Evolutionary conservation across 345 rosid species (phyloP).

Genomic region (Salix dunnii): DNA sequence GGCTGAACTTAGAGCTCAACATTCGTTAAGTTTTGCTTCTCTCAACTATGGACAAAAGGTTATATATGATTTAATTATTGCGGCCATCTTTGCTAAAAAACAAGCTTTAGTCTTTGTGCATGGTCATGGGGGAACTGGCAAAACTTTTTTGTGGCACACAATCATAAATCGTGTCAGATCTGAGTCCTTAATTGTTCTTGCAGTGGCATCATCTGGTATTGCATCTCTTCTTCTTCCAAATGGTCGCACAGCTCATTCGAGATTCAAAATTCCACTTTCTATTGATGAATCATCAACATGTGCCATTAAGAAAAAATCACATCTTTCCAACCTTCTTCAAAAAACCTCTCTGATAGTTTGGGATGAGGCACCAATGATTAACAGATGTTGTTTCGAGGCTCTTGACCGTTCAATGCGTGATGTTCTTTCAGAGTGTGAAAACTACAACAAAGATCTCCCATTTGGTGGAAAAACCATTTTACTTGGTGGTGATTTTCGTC

Average conservation of each 20-base stretch:
- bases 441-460: not conserved
- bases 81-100: not conserved
- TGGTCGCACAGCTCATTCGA: conserved; percentile 8
- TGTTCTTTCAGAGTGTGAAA: not conserved
- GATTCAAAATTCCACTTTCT: conserved; percentile 8
- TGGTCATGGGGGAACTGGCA: conserved; percentile 8
- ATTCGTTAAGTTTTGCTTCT: not conserved
- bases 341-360: no score
- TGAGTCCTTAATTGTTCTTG: not conserved
- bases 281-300: not conserved
- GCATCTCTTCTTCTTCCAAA: not conserved
- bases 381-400: no score
- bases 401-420: not conserved
- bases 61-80: not conserved
- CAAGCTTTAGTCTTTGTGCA: not conserved
- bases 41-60: not conserved
- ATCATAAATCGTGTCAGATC: not conserved
- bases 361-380: no score
- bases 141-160: conserved; percentile 1
- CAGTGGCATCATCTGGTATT: not conserved
- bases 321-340: not conserved
- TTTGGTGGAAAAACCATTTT: not conserved
- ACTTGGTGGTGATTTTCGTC: not conserved
- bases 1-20: not conserved
- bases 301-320: not conserved